Evolutionary conservation across 129 eudicot genomes (phyloP).

Genomic region (Artemisia tridentata): DNA sequence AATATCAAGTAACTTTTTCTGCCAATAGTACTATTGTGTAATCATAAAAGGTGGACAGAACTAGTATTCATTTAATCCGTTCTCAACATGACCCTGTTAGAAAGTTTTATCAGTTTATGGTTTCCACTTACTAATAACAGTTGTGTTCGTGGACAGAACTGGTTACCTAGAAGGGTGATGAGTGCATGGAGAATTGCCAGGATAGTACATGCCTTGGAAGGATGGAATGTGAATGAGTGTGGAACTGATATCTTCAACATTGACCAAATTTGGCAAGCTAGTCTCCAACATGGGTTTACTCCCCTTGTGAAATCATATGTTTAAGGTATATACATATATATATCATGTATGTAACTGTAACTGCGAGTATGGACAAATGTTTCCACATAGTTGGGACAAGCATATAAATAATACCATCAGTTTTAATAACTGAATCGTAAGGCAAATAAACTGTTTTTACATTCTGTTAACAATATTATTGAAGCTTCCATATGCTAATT

Average conservation of each 20-base stretch:
- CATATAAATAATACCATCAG: not conserved
- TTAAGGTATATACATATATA: slow-evolving; percentile 1
- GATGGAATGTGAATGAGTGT: slow-evolving; percentile 68
- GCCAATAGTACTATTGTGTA: too few relatives aligned
- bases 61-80: too few relatives aligned
- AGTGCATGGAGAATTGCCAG: slow-evolving; percentile 84
- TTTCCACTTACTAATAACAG: not conserved
- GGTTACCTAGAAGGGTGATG: slow-evolving; percentile 88
- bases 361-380: too few relatives aligned
- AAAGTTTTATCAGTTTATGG: not conserved
- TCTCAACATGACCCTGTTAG: too few relatives aligned
- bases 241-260: slow-evolving; percentile 47
- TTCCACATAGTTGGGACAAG: not conserved
- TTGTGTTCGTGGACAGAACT: slow-evolving; percentile 40
- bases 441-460: slow-evolving; percentile 1
- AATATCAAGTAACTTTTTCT: too few relatives aligned
- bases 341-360: too few relatives aligned
- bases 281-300: slow-evolving; percentile 60
- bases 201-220: slow-evolving; percentile 64
- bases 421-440: not conserved
- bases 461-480: not conserved
- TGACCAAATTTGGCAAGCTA: slow-evolving; percentile 62
- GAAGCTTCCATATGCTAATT: not conserved
- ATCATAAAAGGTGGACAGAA: slow-evolving; percentile 20
- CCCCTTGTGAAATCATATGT: slow-evolving; percentile 27